phyloP scores from a whole-genome alignment of 352 stramenopile genomes.

The Phytophthora kernoviae region DNA sequence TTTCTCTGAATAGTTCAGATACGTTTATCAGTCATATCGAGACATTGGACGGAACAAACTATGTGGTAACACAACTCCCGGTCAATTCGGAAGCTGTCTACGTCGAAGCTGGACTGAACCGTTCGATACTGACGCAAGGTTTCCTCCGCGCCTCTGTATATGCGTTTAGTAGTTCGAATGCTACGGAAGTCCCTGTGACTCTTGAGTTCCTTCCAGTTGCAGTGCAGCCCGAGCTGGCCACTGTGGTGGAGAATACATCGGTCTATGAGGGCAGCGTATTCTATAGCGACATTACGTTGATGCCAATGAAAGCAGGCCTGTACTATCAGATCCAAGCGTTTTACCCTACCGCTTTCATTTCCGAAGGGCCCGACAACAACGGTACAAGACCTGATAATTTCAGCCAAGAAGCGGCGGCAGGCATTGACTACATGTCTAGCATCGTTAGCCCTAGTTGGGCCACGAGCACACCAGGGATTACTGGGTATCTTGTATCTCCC shows the following conservation, averaged over 20 bases:
- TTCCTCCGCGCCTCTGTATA: constrained; percentile 25
- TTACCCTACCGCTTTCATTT: constrained; percentile 15
- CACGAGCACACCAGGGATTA: neutral
- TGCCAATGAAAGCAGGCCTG: constrained; percentile 25
- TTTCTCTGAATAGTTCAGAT: constrained; percentile 14
- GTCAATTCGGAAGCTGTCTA: constrained; percentile 13
- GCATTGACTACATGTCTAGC: neutral
- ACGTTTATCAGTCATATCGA: constrained; percentile 9
- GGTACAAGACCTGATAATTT: neutral
- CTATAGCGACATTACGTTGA: constrained; percentile 12
- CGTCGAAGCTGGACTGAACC: constrained; percentile 8
- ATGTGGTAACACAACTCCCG: constrained; percentile 14
- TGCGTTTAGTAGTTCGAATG: constrained; percentile 32
- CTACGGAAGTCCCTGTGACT: constrained; percentile 12
- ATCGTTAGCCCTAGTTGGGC: constrained; percentile 2
- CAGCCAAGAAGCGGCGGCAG: neutral
- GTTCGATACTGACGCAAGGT: constrained; percentile 4
- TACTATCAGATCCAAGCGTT: constrained; percentile 23
- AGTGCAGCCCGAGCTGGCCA: constrained; percentile 11
- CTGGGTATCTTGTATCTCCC: constrained; percentile 9
- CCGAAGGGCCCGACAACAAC: neutral
- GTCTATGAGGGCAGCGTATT: constrained; percentile 20
- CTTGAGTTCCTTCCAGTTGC: constrained; percentile 28
- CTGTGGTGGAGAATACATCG: constrained; percentile 9
- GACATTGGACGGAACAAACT: constrained; percentile 7